Evolutionary conservation across 2,329 filamentous ascomycete genomes (phyloP), one percentile per base, ranked within the genome.

Genomic region (Monilinia polystroma): DNA sequence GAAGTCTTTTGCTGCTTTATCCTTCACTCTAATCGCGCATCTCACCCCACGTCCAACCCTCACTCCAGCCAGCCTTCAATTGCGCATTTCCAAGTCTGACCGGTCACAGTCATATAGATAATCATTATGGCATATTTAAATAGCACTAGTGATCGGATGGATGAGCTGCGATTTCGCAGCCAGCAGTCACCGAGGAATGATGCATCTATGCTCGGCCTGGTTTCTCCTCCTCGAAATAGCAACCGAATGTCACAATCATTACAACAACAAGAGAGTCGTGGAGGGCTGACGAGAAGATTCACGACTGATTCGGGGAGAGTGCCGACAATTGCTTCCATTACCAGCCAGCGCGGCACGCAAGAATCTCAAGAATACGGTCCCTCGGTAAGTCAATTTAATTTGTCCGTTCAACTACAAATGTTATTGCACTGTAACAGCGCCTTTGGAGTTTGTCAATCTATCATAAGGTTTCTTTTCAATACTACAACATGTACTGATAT

Each of bases 301-400:
- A 98, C 94, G 70, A 95, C 93, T 67, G 96, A 97, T 80, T 88
- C 91, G 80, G 84, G 92, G 79, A 85, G 93, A 84, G 82, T 94
- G 79, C 90, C 90, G 78, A 92, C 90, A 77, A 81, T 91, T 79
- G 86, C 84, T 67, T 72, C 75, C 58, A 72, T 76, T 54, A 68
- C 73, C n/a, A 73, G 43, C 43, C 75, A 75, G 69, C 71, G 75
- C 51, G 67, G 67, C 43, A 58, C 67, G 57, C 73, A 71, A 64
- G 74, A 76, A 52, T 68, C 68, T 41, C 71, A 73, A 66, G 75
- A 76, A 53, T 76, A 75, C 69, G 74, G 73, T 26, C 72, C 74
- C 41, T 76, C 74, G 72, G 76, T 77, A 77, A 66, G 74, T 68
- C 65, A 65, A 66, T 58, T 26, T 65, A 68, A 69, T 68, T 49